phyloP scores from a whole-genome alignment of 176 grass and related monocot species.

The Zea mays region DNA sequence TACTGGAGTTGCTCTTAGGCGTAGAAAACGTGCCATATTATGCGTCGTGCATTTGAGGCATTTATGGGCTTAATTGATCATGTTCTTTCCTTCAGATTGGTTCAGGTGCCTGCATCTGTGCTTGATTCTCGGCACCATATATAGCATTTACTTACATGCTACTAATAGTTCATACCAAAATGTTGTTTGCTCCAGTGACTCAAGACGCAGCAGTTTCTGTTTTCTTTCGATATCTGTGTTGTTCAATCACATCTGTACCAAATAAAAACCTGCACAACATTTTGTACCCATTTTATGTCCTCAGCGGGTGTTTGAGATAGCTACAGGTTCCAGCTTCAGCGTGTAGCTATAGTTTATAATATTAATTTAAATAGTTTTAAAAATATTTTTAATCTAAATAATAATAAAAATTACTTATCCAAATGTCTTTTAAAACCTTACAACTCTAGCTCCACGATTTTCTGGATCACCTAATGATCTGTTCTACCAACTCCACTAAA shows the following conservation, averaged over 20 bases:
- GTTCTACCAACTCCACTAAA: too few species aligned
- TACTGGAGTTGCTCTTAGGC: too few species aligned
- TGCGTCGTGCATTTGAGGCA: not conserved
- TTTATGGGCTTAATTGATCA: conserved; percentile 22
- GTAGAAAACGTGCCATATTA: not conserved
- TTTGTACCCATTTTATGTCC: too few species aligned
- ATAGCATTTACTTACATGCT: not conserved
- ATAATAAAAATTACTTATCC: too few species aligned
- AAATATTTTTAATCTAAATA: too few species aligned
- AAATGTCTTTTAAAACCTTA: too few species aligned
- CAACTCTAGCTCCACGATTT: too few species aligned
- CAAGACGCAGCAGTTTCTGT: not conserved
- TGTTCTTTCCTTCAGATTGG: conserved; percentile 5
- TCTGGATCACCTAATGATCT: too few species aligned
- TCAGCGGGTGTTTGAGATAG: too few species aligned
- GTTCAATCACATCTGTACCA: not conserved
- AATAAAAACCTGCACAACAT: not conserved
- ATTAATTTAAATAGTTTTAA: too few species aligned
- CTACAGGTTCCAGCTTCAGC: too few species aligned
- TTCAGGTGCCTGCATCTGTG: conserved; percentile 1
- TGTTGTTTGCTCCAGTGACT: not conserved
- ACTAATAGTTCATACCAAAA: not conserved
- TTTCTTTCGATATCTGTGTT: not conserved
- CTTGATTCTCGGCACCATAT: not conserved
- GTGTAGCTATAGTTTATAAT: too few species aligned